Evolutionary conservation across 495 filamentous ascomycete species (phyloP), one percentile per base, ranked within the genome.

Genomic region (Entonaema liquescens): DNA sequence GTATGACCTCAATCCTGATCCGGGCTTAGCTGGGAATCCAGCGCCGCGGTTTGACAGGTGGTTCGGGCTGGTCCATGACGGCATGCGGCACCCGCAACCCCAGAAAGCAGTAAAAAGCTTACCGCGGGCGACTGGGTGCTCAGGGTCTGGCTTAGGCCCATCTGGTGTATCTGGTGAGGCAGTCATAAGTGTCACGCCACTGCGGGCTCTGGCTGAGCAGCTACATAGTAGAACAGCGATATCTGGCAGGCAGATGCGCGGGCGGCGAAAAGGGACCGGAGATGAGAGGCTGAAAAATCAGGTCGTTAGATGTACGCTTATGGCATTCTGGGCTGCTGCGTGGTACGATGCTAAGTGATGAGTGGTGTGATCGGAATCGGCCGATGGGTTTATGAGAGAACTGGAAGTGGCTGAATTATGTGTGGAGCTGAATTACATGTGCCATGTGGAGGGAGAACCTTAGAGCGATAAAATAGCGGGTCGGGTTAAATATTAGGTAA

Each of bases 251-350:
- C 35, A 44, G 70, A n/a, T n/a, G n/a, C n/a, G n/a, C n/a, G n/a
- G n/a, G n/a, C n/a, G n/a, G 70, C 71, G 71, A 73, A 73, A 73
- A 70, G 71, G 61, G 66, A 67, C 36, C 66, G 71, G 71, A 73
- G 66, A 73, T 73, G 71, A 73, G 40, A 60, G 38, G 59, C 54
- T 56, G 1, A 13, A 31, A 65, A 55, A 61, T 67, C 66, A 69
- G 42, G 59, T 44, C 47, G 67, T 49, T 42, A 26, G 54, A 15
- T 12, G 13, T 7, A 31, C 59, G 68, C 68, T 71, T 71, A 68
- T 61, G 70, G 70, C 50, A 70, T 52, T 69, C 71, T 73, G 71
- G 71, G 50, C 61, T 73, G 71, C 42, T 67, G 61, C 59, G 55
- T 65, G 38, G 62, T 73, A 55, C 66, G 66, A 73, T 73, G 38